Evolutionary conservation across 2,329 filamentous ascomycete genomes (phyloP), one percentile per base, ranked within the genome.

Genomic region (Colletotrichum tropicicola): DNA sequence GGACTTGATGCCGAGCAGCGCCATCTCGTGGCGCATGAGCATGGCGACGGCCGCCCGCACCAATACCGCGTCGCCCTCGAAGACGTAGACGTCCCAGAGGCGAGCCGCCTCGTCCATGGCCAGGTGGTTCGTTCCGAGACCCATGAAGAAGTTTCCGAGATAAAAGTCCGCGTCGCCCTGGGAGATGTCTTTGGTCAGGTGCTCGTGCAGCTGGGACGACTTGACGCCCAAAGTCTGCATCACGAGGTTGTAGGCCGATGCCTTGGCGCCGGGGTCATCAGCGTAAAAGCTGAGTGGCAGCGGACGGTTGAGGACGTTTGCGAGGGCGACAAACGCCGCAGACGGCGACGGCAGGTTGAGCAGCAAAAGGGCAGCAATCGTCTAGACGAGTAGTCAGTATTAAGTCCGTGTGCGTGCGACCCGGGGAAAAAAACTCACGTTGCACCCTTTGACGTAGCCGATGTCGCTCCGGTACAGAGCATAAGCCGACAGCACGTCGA

Each of bases 381-480:
- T 89, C 88, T 91, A 61, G 12, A 8, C 13, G n/a, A 35, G 44
- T 44, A 58, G 66, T 72, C 67, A 73, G 70, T 58, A 60, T 15
- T 32, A 54, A 57, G 54, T 54, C 4, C 17, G 12, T 39, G 43
- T 3, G 45, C 21, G 19, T 15, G 19, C 44, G 53, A 30, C 19
- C 21, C 27, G n/a, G n/a, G n/a, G 49, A n/a, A 13, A 44, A 60
- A 19, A 30, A 83, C 90, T 83, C 77, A 92, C 89, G 73, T 93
- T 92, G 69, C 90, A 92, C 57, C 92, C 91, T 67, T 85, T 84
- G 61, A 92, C 85, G 72, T 93, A 94, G 67, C 92, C 91, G 71
- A 95, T 91, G 73, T 96, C 92, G 69, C 89, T 91, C 66, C 92
- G 86, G 77, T 96, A 96, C 87, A 93, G 91, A 58, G 89, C 85